A percentile compares a stretch with the other conserved stretches of the same genome.
Conservation (phyloP, 179 eudicot species). For the Carnegiea gigantea region DNA sequence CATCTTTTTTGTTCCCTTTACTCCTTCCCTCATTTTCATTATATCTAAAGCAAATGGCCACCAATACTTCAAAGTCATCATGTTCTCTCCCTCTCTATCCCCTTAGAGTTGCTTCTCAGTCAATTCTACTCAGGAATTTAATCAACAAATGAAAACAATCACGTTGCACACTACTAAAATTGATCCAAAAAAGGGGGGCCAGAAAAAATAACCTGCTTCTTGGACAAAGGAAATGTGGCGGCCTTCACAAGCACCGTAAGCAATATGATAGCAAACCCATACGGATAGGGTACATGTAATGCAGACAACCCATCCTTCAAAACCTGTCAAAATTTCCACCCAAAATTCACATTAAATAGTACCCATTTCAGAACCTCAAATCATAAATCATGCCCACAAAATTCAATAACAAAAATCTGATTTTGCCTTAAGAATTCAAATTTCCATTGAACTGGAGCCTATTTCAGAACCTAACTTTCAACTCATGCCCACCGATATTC, state of each 20-base stretch:
- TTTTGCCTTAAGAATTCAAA: too few species aligned
- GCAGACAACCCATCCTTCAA: conserved; percentile 75
- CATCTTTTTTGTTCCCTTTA: neutral
- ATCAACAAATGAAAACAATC: neutral
- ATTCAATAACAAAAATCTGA: neutral
- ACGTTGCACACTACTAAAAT: neutral
- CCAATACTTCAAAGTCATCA: neutral
- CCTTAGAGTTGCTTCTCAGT: neutral
- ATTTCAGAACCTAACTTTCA: neutral
- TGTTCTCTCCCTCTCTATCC: neutral
- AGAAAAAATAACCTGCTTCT: conserved; percentile 65
- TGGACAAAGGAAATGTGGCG: conserved; percentile 85
- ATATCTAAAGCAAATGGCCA: neutral
- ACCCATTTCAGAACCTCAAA: neutral
- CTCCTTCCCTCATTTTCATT: neutral
- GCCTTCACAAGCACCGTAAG: conserved; percentile 79
- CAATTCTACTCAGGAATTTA: neutral
- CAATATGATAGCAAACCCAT: conserved; percentile 97
- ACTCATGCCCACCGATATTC: neutral
- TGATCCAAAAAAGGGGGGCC: neutral
- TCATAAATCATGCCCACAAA: neutral
- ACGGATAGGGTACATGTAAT: conserved; percentile 84
- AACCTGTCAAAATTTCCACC: conserved; percentile 45
- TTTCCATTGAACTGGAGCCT: neutral
- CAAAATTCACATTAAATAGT: neutral